A percentile compares a stretch with the other conserved stretches of the same genome.
Conservation (phyloP, 2,329 filamentous ascomycete genomes). For the Pseudocercospora eumusae region DNA sequence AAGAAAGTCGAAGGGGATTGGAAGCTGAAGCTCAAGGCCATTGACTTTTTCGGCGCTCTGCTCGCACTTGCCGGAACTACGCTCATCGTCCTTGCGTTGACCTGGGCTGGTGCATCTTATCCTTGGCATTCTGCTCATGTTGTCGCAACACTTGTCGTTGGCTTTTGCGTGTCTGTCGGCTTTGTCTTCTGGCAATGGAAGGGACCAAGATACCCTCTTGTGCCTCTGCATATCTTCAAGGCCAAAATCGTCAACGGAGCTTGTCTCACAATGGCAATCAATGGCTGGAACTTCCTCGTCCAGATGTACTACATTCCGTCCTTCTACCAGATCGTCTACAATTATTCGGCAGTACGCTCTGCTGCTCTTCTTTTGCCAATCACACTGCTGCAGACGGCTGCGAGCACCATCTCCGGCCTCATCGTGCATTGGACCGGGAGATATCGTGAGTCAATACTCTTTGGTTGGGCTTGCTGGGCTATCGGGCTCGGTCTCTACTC, state of each 20-base stretch:
- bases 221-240: slow-evolving; percentile 58
- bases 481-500: slow-evolving; percentile 27
- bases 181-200: slow-evolving; percentile 59
- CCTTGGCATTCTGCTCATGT: slow-evolving; percentile 59
- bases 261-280: slow-evolving; percentile 52
- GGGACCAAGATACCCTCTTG: slow-evolving; percentile 52
- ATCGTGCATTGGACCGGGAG: slow-evolving; percentile 29
- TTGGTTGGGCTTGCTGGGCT: slow-evolving; percentile 36
- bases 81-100: slow-evolving; percentile 56
- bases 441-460: slow-evolving; percentile 46
- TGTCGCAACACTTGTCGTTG: slow-evolving; percentile 55
- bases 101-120: slow-evolving; percentile 56
- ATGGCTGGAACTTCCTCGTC: slow-evolving; percentile 62
- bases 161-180: slow-evolving; percentile 49
- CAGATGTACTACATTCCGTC: slow-evolving; percentile 50
- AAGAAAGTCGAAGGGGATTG: slow-evolving; percentile 57
- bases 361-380: slow-evolving; percentile 25
- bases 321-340: slow-evolving; percentile 28
- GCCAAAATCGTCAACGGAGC: slow-evolving; percentile 57
- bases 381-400: slow-evolving; percentile 25
- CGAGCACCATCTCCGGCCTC: slow-evolving; percentile 26
- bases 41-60: slow-evolving; percentile 59
- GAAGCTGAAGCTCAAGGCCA: slow-evolving; percentile 47
- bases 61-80: slow-evolving; percentile 54
- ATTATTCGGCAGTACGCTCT: slow-evolving; percentile 26